Conservation (phyloP, 2,329 filamentous ascomycete genomes). For the Fusarium chlamydosporum region DNA sequence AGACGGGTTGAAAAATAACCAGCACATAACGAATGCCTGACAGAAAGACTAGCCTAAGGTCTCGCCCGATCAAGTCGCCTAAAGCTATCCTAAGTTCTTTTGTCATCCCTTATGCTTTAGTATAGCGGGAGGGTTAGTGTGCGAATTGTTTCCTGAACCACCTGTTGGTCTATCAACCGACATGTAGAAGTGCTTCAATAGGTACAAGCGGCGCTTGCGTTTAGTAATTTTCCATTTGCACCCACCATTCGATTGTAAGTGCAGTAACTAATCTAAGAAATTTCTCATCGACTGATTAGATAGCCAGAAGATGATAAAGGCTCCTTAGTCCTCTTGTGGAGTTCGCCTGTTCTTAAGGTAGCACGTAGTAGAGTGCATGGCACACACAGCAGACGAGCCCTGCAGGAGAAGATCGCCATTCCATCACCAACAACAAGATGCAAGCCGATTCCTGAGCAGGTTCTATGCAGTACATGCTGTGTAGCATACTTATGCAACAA, state of each 20-base stretch:
- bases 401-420: slow-evolving; percentile 1
- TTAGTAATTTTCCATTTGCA: background rate
- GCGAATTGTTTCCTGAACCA: too few species aligned
- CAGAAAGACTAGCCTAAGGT: too few species aligned
- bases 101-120: too few species aligned
- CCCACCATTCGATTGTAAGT: background rate
- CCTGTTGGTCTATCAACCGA: slow-evolving; percentile 18
- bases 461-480: background rate
- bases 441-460: background rate
- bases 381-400: background rate
- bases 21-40: too few species aligned
- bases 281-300: background rate
- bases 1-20: too few species aligned
- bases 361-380: background rate
- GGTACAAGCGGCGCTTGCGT: background rate
- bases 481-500: background rate
- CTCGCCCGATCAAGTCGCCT: too few species aligned
- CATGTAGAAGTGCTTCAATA: slow-evolving; percentile 1
- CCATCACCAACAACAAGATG: background rate
- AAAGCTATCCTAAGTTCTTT: too few species aligned
- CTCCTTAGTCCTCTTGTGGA: background rate
- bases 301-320: background rate
- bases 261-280: background rate
- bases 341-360: background rate
- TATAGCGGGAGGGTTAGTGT: too few species aligned